Evolutionary conservation across 352 stramenopile genomes (phyloP), one percentile per base, ranked within the genome.

Genomic region (Elongisporangium anandrum): DNA sequence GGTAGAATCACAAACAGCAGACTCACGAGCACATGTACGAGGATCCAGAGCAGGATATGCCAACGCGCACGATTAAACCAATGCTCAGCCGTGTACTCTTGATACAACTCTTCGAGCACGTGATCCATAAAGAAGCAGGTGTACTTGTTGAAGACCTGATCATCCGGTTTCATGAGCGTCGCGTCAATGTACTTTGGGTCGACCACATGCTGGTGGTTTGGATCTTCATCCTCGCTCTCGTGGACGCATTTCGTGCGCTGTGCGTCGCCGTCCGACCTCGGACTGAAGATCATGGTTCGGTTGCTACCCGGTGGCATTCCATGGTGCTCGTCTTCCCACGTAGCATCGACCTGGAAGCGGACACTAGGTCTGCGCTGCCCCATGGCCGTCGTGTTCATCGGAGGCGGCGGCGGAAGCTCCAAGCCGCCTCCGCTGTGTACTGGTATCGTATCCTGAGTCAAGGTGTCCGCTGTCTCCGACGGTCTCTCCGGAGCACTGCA

Each of bases 71-170:
- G 83, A 19, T 64, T 54, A 29, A 94, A 94, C 86, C 86, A 94
- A 68, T 90, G 85, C 53, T 89, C 70, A 4, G 82, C 77, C 47
- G 84, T 93, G 69, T 92, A 95, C 69, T 92, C 79, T 57, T 95
- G 86, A 60, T 95, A 95, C 47, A 93, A 41, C 20, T 67, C 68
- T 67, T 95, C 86, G 19, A 95, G 68, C 20, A 82, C 79, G 10
- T 56, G 59, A 64, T 95, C 84, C 34, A 90, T 60, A 63, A 95
- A 95, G 70, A 83, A 90, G 3, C 81, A 68, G 19, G 84, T 92
- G 61, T 90, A 90, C 57, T 73, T 77, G 64, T 88, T 92, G 57
- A 94, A 90, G 34, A 94, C 80, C 34, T 88, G 68, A 12, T 73
- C 50, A 57, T 90, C 82, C 0, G 81, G 80, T 68, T 90, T 84